Conservation (phyloP, 202 grass and related monocot species). For the Digitaria exilis region DNA sequence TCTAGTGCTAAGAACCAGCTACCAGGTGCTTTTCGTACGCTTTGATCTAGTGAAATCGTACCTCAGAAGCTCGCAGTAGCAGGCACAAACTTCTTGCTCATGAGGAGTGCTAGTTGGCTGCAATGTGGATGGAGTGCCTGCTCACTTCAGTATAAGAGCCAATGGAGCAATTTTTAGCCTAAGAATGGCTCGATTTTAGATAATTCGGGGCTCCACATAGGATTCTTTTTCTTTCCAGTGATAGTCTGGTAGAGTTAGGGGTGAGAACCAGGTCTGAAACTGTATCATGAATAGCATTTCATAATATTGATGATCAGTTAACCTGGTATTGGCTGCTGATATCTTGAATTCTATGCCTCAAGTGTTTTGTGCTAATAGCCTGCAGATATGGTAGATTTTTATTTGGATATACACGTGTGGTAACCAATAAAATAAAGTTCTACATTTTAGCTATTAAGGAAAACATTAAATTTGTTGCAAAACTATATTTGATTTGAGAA, state of each 20-base stretch:
- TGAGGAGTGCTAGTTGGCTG: not conserved
- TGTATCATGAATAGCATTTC: constrained; percentile 7
- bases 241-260: not conserved
- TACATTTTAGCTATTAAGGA: constrained; percentile 1
- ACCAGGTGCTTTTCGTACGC: not conserved
- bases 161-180: not conserved
- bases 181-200: not conserved
- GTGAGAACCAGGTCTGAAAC: not conserved
- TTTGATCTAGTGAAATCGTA: constrained; percentile 23
- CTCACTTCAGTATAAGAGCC: not conserved
- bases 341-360: not conserved
- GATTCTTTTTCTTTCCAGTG: constrained; percentile 9
- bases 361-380: not conserved
- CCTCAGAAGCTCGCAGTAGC: not conserved
- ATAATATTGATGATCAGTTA: constrained; percentile 1
- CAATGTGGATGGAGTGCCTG: constrained; percentile 15
- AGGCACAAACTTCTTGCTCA: not conserved
- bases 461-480: not conserved
- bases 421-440: constrained; percentile 29
- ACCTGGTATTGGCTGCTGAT: constrained; percentile 14
- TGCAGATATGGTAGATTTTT: not conserved
- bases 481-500: constrained; percentile 21
- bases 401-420: not conserved
- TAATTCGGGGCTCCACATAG: not conserved
- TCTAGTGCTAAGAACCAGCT: not conserved